A percentile compares a stretch with the other conserved stretches of the same genome.
phyloP scores from a whole-genome alignment of 2,329 filamentous ascomycete species.

The Pestalotiopsis sp. region DNA sequence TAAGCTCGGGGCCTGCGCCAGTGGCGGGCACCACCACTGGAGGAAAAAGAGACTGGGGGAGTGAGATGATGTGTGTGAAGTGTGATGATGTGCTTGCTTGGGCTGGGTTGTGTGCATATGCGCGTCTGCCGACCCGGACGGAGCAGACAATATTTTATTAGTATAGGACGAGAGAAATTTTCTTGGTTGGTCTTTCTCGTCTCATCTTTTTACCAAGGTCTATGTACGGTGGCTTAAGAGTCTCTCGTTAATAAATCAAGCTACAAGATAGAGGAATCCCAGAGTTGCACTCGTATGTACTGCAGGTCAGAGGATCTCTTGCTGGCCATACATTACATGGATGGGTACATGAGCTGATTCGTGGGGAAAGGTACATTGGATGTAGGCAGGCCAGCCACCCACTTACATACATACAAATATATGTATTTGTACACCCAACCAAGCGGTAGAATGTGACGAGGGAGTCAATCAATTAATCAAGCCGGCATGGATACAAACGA shows the following conservation, averaged over 20 bases:
- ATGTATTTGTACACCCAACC: neutral
- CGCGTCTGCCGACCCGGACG: constrained; percentile 10
- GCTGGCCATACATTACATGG: neutral
- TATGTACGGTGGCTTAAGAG: neutral
- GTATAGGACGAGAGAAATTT: neutral
- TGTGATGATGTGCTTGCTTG: neutral
- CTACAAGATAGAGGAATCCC: neutral
- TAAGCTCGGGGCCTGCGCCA: constrained; percentile 9
- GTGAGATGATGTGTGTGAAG: neutral
- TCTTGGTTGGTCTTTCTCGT: neutral
- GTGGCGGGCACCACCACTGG: constrained; percentile 7
- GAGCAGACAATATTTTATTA: neutral
- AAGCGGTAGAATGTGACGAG: neutral
- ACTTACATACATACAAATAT: neutral
- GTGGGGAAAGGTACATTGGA: constrained; percentile 1
- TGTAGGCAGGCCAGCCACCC: neutral
- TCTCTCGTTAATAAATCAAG: neutral
- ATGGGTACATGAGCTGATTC: constrained; percentile 2
- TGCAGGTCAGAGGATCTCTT: neutral
- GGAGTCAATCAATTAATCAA: neutral
- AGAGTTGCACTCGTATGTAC: neutral
- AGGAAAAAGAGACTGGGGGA: neutral
- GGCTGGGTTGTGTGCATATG: constrained; percentile 11
- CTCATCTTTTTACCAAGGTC: neutral
- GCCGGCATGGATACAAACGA: neutral